Conservation (phyloP, 2,329 filamentous ascomycete species). For the Verticillium klebahnii region DNA sequence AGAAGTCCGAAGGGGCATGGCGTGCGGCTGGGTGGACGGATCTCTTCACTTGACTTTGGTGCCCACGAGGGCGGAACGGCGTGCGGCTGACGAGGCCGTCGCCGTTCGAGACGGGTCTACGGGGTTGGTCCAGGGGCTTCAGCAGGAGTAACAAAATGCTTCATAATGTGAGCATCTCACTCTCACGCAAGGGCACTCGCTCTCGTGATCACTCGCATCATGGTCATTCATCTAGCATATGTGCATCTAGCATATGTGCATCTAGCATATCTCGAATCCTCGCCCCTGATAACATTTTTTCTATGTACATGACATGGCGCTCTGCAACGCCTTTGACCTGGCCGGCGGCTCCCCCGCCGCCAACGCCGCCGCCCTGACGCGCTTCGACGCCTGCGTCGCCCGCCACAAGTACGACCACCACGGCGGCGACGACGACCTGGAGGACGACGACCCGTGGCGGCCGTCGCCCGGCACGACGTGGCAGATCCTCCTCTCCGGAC, state of each 20-base stretch:
- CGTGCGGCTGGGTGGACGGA: neutral
- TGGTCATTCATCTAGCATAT: too few species aligned
- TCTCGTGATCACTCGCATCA: too few species aligned
- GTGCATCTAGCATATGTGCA: too few species aligned
- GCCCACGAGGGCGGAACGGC: neutral
- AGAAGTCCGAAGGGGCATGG: neutral
- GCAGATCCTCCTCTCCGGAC: conserved; percentile 55
- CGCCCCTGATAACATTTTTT: too few species aligned
- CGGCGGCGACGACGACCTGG: neutral
- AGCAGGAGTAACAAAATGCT: neutral
- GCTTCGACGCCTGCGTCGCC: neutral
- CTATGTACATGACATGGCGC: neutral
- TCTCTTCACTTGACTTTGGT: neutral
- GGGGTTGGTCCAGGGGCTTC: too few species aligned
- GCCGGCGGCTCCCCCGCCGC: neutral
- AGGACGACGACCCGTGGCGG: conserved; percentile 34
- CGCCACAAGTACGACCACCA: neutral
- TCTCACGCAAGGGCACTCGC: neutral
- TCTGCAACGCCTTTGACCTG: neutral
- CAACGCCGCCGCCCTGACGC: neutral
- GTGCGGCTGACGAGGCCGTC: neutral
- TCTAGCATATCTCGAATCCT: too few species aligned
- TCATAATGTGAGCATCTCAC: neutral
- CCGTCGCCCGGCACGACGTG: conserved; percentile 48
- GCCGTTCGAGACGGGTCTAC: neutral